These are phyloP conservation scores for Trichophaea hybrida DNA, from an alignment of 2,329 filamentous ascomycete species.

Conservation along the genomic window DNA sequence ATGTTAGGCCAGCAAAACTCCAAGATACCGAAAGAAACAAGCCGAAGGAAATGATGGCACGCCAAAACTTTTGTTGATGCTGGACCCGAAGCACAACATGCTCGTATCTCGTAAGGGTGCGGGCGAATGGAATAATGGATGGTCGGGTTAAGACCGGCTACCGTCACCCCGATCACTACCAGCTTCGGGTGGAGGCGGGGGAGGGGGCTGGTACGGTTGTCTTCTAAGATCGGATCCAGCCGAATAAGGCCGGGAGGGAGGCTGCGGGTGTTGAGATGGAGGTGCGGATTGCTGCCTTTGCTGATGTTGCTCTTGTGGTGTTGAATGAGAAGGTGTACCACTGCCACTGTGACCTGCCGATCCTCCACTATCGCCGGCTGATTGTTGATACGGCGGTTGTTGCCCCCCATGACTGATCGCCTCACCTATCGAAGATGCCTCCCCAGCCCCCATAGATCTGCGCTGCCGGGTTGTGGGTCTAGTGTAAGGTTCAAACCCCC, in stretches of 20 bases:
- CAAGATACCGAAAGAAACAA: slow-evolving; percentile 21
- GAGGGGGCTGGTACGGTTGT: slow-evolving; percentile 10
- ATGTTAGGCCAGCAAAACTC: slow-evolving; percentile 3
- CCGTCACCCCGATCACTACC: slow-evolving; percentile 11
- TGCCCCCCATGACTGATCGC: not conserved
- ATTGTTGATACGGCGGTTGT: slow-evolving; percentile 2
- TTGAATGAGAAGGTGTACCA: not conserved
- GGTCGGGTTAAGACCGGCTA: not conserved
- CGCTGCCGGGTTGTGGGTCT: slow-evolving; percentile 20
- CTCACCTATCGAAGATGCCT: not conserved
- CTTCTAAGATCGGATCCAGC: slow-evolving; percentile 20
- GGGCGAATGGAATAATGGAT: not conserved
- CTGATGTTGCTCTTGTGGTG: slow-evolving; percentile 12
- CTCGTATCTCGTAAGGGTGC: not conserved
- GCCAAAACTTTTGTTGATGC: not conserved
- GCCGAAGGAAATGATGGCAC: slow-evolving; percentile 4
- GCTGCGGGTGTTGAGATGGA: slow-evolving; percentile 9
- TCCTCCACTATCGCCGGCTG: not conserved
- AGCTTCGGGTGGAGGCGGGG: slow-evolving; percentile 15
- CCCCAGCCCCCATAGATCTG: slow-evolving; percentile 16
- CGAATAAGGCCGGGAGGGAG: slow-evolving; percentile 21
- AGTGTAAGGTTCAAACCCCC: slow-evolving; percentile 24
- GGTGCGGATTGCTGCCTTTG: slow-evolving; percentile 21
- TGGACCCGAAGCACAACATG: not conserved
- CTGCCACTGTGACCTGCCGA: not conserved